These are phyloP conservation scores for Pulveroboletus sp. DNA, from an alignment of 768 basidiomycete genomes.

Conservation along the genomic window DNA sequence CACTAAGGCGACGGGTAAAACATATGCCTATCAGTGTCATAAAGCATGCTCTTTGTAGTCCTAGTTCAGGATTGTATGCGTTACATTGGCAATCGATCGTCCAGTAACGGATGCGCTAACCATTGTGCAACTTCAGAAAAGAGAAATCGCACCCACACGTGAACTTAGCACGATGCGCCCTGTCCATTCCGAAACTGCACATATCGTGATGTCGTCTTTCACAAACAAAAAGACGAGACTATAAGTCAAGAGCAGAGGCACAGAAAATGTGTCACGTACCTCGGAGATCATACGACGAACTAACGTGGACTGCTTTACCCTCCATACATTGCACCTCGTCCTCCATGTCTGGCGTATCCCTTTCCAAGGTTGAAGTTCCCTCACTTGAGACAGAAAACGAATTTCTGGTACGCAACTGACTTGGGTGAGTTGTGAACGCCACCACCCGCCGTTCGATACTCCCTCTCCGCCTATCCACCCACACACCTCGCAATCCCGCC, in stretches of 20 bases:
- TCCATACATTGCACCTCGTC: conserved; percentile 4
- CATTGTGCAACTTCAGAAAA: conserved; percentile 12
- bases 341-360: neutral
- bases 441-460: conserved; percentile 19
- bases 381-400: neutral
- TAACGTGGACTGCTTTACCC: conserved; percentile 12
- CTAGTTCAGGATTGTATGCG: too few species aligned
- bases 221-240: neutral
- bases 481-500: conserved; percentile 22
- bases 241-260: neutral
- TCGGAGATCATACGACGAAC: conserved; percentile 29
- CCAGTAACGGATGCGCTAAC: too few species aligned
- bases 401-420: neutral
- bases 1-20: too few species aligned
- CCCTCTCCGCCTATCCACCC: conserved; percentile 20
- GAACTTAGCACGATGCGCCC: conserved; percentile 44
- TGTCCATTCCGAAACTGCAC: conserved; percentile 44
- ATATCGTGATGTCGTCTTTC: conserved; percentile 45
- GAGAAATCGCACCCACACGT: conserved; percentile 32
- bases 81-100: too few species aligned
- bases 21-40: too few species aligned
- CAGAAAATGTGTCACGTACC: conserved; percentile 14
- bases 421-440: conserved; percentile 20
- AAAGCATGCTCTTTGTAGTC: too few species aligned
- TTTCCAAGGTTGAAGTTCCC: neutral